Conservation (phyloP, 1,284 basidiomycete genomes). For the Dichomitus squalens region DNA sequence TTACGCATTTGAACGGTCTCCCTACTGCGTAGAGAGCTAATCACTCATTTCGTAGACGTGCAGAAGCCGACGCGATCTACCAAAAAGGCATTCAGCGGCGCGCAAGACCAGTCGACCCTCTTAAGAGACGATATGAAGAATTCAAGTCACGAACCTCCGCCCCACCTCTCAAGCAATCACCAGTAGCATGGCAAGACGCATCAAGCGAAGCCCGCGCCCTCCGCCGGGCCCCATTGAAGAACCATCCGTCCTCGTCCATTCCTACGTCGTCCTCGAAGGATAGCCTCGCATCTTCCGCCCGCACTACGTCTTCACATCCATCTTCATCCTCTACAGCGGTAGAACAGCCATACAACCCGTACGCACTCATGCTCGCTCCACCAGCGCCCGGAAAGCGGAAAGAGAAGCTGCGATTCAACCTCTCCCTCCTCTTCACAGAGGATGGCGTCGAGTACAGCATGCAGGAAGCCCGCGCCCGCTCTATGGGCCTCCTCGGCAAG, state of each 20-base stretch:
- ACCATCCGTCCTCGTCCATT: constrained; percentile 34
- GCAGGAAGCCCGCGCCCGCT: constrained; percentile 74
- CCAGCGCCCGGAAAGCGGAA: constrained; percentile 66
- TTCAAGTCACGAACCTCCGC: constrained; percentile 58
- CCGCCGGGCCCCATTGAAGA: constrained; percentile 58
- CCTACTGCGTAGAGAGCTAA: neutral
- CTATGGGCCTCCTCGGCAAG: constrained; percentile 78
- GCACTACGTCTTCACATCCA: neutral
- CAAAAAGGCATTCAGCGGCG: constrained; percentile 81
- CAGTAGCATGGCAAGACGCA: constrained; percentile 30
- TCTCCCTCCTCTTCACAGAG: constrained; percentile 67
- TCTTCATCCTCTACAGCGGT: constrained; percentile 17
- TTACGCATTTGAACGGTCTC: too few species aligned
- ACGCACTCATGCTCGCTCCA: constrained; percentile 69
- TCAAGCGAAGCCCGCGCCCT: constrained; percentile 42
- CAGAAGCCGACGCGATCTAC: constrained; percentile 85
- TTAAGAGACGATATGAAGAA: constrained; percentile 83
- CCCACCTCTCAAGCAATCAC: constrained; percentile 27
- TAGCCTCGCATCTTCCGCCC: neutral
- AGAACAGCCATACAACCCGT: constrained; percentile 42
- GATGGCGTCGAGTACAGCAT: constrained; percentile 72
- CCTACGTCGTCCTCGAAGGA: neutral
- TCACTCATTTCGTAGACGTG: constrained; percentile 13
- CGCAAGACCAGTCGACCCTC: constrained; percentile 81
- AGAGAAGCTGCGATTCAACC: constrained; percentile 68